Evolutionary conservation across 345 rosid genomes (phyloP).

Genomic region (Kernera saxatilis): DNA sequence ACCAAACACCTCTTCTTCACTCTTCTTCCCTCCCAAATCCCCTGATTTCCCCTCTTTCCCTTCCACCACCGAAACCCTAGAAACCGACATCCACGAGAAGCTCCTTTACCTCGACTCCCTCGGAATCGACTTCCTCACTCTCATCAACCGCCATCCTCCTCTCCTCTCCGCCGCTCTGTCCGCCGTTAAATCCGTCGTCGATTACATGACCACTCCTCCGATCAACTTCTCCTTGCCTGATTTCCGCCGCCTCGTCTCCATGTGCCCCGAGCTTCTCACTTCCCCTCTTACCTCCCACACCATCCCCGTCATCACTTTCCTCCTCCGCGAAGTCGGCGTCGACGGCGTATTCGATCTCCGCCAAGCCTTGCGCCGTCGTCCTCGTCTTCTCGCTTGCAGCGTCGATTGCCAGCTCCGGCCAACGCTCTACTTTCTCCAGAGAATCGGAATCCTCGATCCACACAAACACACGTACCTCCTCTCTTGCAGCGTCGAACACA

Average conservation of each 20-base stretch:
- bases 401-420: conserved; percentile 63
- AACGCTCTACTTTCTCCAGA: conserved; percentile 69
- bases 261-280: conserved; percentile 71
- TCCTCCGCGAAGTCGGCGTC: conserved; percentile 75
- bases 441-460: conserved; percentile 67
- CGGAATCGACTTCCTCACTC: conserved; percentile 65
- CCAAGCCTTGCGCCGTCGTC: conserved; percentile 65
- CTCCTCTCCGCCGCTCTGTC: conserved; percentile 46
- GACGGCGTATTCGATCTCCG: conserved; percentile 41
- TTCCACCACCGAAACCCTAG: conserved; percentile 18
- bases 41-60: conserved; percentile 22
- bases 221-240: conserved; percentile 52
- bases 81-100: conserved; percentile 55
- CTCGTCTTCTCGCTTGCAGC: conserved; percentile 65
- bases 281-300: conserved; percentile 35
- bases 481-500: conserved; percentile 75
- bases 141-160: conserved; percentile 47
- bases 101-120: conserved; percentile 72
- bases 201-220: conserved; percentile 43
- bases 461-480: conserved; percentile 61
- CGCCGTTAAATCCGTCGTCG: conserved; percentile 56
- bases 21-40: conserved; percentile 38
- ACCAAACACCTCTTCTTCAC: conserved; percentile 39
- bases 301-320: conserved; percentile 75
- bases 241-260: conserved; percentile 58